Conservation (phyloP, 345 rosid genomes). For the Eutrema yunnanense region DNA sequence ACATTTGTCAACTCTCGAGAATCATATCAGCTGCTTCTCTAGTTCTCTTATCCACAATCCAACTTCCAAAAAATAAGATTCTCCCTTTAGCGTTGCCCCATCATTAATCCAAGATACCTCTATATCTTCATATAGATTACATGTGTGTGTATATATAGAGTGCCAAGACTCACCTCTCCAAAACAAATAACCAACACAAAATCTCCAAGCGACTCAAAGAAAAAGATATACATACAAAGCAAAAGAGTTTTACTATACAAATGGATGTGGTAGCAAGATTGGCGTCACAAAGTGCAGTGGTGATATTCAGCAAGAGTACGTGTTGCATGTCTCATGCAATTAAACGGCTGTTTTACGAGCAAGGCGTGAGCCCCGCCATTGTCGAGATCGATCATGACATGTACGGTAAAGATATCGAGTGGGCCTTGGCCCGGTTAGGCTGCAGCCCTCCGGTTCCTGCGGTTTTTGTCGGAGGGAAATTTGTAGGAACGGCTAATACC, state of each 20-base stretch:
- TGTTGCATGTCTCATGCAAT: slow-evolving; percentile 94
- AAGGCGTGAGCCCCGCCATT: slow-evolving; percentile 75
- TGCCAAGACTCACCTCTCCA: slow-evolving; percentile 12
- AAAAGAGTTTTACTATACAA: slow-evolving; percentile 2
- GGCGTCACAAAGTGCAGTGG: slow-evolving; percentile 86
- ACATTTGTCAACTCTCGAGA: slow-evolving; percentile 29
- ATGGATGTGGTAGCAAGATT: slow-evolving; percentile 77
- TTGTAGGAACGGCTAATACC: slow-evolving; percentile 72
- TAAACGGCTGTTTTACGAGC: slow-evolving; percentile 83
- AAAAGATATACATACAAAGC: neutral
- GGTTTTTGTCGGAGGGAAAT: slow-evolving; percentile 78
- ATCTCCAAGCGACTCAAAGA: neutral
- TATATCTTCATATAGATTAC: neutral
- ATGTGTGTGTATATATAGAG: slow-evolving; percentile 15
- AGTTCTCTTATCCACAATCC: slow-evolving; percentile 29
- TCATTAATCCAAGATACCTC: slow-evolving; percentile 2
- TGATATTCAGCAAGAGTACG: slow-evolving; percentile 91
- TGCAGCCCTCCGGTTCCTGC: slow-evolving; percentile 80
- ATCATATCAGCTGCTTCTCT: slow-evolving; percentile 19
- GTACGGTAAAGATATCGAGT: slow-evolving; percentile 67
- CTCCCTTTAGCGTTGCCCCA: slow-evolving; percentile 11
- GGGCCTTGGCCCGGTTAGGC: slow-evolving; percentile 67
- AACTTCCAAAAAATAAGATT: slow-evolving; percentile 1
- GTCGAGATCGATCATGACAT: slow-evolving; percentile 73
- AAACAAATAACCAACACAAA: slow-evolving; percentile 21